Base-by-base conservation (phyloP, 257 asterid genomes). In the Cordia subcordata region DNA sequence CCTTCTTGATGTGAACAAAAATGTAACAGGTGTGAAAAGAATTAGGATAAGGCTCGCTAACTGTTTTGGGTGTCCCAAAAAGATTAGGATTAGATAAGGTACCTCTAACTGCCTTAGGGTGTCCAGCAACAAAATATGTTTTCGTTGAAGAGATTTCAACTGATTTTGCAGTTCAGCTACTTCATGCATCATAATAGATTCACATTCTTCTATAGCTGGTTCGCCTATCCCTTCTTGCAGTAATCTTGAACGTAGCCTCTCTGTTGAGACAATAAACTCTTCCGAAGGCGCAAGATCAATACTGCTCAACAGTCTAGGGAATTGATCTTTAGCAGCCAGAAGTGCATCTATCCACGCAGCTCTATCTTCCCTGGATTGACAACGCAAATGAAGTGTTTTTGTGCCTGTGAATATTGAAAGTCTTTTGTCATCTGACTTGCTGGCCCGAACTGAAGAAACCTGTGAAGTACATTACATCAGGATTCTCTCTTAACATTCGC, bases 371-470 rank as follows among this genome's bases (percentile, higher is more conserved):
- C 85, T 93, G 40, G 94, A 82, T 47, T 78, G 89, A 58, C 97
- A 93, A 22, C 99, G 92, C 76, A 93, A 74, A 73, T 93, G 99
- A 60, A 93, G 94, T 27, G 96, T 93, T 78, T 85, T 89, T 21
- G 97, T 93, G 67, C 99, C 99, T 14, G 95, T 89, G 85, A 79
- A 93, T 78, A 93, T 81, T 62, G 91, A 89, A 62, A 93, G 97
- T 72, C 99, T 89, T 73, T 81, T 93, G 74, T 89, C 99, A 67
- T 93, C 97, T 32, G 97, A 89, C 79, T 88, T 93, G 84, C 99
- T 89, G 53, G 96, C 94, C 58, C 94, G 90, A 77, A 89, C 89
- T 20, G 99, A 89, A 51, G 99, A 89, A 64, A 89, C 99, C 99
- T 86, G 94, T 65, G 53, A 62, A 62, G 58, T 60, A 72, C 57